Conservation (phyloP, 305 asterid species). For the Ilex paraguariensis region DNA sequence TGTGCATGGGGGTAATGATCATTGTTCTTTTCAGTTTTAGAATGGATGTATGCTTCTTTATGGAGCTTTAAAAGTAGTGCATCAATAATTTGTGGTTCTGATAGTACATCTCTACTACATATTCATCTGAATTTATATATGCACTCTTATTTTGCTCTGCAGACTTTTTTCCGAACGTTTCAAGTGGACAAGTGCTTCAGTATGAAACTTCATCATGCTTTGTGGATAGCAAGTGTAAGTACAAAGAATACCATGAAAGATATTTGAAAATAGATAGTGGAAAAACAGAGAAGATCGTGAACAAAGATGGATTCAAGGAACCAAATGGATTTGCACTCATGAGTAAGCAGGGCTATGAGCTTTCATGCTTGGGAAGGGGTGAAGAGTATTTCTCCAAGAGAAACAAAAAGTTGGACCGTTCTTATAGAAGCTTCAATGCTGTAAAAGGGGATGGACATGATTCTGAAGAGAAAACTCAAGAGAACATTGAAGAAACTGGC, state of each 20-base stretch:
- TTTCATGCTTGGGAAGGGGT: conserved; percentile 27
- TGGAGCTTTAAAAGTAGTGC: too few relatives aligned
- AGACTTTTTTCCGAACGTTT: conserved; percentile 43
- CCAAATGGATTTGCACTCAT: conserved; percentile 27
- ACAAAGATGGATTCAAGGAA: conserved; percentile 41
- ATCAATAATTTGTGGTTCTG: too few relatives aligned
- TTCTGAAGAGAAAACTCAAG: conserved; percentile 48
- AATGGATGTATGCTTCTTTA: too few relatives aligned
- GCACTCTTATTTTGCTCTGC: conserved; percentile 11
- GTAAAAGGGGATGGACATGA: conserved; percentile 45
- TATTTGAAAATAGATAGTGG: conserved; percentile 39
- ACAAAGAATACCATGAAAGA: conserved; percentile 53
- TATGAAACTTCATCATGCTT: conserved; percentile 49
- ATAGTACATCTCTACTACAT: too few relatives aligned
- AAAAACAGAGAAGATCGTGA: conserved; percentile 27
- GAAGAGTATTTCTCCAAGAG: conserved; percentile 39
- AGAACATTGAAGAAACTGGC: conserved; percentile 55
- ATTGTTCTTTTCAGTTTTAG: not conserved
- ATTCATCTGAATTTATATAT: too few relatives aligned
- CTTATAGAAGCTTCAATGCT: conserved; percentile 48
- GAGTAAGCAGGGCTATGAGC: conserved; percentile 34
- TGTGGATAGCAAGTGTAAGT: conserved; percentile 44
- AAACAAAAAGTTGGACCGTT: conserved; percentile 51
- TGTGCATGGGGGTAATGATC: conserved; percentile 80
- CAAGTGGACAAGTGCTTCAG: conserved; percentile 61